Evolutionary conservation across 768 basidiomycete species (phyloP).

Genomic region (Nidularia sp.): DNA sequence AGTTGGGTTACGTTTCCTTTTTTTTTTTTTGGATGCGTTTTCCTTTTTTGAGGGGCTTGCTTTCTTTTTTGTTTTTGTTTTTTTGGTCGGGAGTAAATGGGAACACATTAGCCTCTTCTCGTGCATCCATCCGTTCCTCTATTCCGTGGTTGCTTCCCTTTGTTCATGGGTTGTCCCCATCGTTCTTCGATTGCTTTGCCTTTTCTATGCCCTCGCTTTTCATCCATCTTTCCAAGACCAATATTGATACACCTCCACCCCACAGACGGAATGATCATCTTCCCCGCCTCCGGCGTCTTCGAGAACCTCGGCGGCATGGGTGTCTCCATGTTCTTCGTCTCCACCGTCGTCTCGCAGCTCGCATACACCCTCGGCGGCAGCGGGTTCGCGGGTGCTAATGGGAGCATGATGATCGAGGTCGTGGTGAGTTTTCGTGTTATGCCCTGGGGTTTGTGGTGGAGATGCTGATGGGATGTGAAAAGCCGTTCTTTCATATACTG

Average conservation of each 20-base stretch:
- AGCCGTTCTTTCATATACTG: slow-evolving; percentile 96
- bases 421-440: slow-evolving; percentile 52
- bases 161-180: too few relatives aligned
- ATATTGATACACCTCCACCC: not conserved
- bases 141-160: too few relatives aligned
- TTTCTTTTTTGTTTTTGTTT: too few relatives aligned
- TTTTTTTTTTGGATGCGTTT: too few relatives aligned
- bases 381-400: slow-evolving; percentile 86
- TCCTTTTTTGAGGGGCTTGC: too few relatives aligned
- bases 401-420: slow-evolving; percentile 98
- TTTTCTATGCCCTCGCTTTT: not conserved
- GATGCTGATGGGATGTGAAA: not conserved
- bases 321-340: slow-evolving; percentile 93
- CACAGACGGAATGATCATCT: slow-evolving; percentile 92
- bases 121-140: too few relatives aligned
- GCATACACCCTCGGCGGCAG: slow-evolving; percentile 85
- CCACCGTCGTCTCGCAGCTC: slow-evolving; percentile 79
- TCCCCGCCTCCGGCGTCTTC: slow-evolving; percentile 82
- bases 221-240: not conserved
- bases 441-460: too few relatives aligned
- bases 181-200: too few relatives aligned
- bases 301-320: slow-evolving; percentile 79
- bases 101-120: too few relatives aligned
- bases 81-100: too few relatives aligned
- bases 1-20: too few relatives aligned